Evolutionary conservation across 164 flowering plant species (phyloP), one percentile per base, ranked within the genome.

Genomic region (Warburgia ugandensis): DNA sequence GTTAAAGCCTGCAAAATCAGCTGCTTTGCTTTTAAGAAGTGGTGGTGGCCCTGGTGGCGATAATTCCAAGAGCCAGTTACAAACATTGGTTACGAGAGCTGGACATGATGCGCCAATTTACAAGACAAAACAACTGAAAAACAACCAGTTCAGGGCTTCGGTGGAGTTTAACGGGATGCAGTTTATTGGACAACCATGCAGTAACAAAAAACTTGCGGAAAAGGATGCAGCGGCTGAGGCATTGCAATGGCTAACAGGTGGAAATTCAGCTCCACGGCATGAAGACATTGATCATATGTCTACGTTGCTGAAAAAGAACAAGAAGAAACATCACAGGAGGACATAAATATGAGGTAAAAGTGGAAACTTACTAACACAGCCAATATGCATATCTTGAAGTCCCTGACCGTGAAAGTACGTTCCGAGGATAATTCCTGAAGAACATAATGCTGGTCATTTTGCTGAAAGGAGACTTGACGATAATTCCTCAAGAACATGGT

Each of bases 191-290:
- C 76, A 73, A 49, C 89, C 90, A 51, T 79, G 80, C 60, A 65
- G 52, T 68, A 84, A 71, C 75, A 87, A 91, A 73, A 91, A 91
- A 63, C 77, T 59, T 45, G 96, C 97, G 1, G 96, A 91, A 54
- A 86, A 84, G 52, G 84, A 78, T 66, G 97, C 97, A 8, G 97
- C 96, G 12, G 75, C 86, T 29, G 86, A 81, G 65, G 94, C 97
- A 46, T 61, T 87, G 22, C 71, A 71, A 45, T 87, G 84, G 89
- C 66, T 91, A 41, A 66, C 63, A 45, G 80, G 80, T 37, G 79
- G 71, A 22, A 32, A 28, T 23, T 6, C 17, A 4, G n/a, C n/a
- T n/a, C 27, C 58, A 11, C 5, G 21, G 11, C 50, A 22, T 2
- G 28, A 54, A 33, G 50, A 44, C 21, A 25, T 44, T 6, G 49